Conservation (phyloP, 805 yeast genomes). For the Yueomyces sp. region DNA sequence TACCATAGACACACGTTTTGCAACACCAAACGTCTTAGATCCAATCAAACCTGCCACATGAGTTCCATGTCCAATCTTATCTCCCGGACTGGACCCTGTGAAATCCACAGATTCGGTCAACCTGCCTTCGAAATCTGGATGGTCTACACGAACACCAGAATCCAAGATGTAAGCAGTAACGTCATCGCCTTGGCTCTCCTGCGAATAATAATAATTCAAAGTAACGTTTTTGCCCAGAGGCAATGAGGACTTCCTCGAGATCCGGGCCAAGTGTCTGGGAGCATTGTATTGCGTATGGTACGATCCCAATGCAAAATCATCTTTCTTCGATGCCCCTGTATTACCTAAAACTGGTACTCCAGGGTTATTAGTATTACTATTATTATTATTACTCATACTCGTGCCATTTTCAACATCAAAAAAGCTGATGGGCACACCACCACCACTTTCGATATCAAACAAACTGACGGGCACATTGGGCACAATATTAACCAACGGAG, state of each 20-base stretch:
- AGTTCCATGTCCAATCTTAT: slow-evolving; percentile 74
- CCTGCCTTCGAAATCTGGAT: slow-evolving; percentile 51
- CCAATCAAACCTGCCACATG: slow-evolving; percentile 87
- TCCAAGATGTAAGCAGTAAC: slow-evolving; percentile 69
- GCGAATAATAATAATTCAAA: slow-evolving; percentile 35
- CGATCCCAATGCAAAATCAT: background rate
- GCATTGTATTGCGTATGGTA: slow-evolving; percentile 32
- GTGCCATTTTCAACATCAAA: too few relatives aligned
- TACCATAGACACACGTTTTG: slow-evolving; percentile 48
- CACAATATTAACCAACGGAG: slow-evolving; percentile 6
- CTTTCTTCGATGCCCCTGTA: background rate
- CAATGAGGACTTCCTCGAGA: slow-evolving; percentile 35
- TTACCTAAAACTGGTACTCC: slow-evolving; percentile 28
- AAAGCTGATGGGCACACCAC: too few relatives aligned
- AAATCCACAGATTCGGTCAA: slow-evolving; percentile 47
- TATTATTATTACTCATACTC: too few relatives aligned
- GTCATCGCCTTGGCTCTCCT: slow-evolving; percentile 34
- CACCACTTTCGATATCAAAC: too few relatives aligned
- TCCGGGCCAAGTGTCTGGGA: slow-evolving; percentile 53
- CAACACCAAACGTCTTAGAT: slow-evolving; percentile 66
- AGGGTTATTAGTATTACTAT: too few relatives aligned
- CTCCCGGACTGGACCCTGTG: slow-evolving; percentile 48
- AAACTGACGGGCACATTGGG: background rate
- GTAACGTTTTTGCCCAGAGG: slow-evolving; percentile 12
- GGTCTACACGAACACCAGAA: slow-evolving; percentile 57